Evolutionary conservation across 2,329 filamentous ascomycete genomes (phyloP).

Genomic region (Fusarium kyushuense): DNA sequence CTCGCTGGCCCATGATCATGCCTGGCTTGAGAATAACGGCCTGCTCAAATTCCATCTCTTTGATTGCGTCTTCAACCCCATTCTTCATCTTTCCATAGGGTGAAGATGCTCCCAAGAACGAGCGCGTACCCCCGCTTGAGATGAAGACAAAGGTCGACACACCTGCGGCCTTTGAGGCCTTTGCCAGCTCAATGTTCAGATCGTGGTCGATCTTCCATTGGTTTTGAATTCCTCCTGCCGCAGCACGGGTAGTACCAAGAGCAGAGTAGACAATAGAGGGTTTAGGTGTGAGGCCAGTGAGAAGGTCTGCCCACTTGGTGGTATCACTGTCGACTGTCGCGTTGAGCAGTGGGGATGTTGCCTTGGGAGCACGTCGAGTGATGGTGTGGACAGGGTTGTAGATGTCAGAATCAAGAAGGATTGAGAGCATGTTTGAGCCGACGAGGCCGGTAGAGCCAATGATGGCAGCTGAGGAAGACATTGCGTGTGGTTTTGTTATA

Average conservation of each 20-base stretch:
- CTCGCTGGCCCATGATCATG: conserved; percentile 77
- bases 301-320: conserved; percentile 72
- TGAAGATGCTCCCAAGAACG: conserved; percentile 57
- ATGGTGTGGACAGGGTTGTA: conserved; percentile 71
- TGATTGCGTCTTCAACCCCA: conserved; percentile 84
- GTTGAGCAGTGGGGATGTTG: conserved; percentile 70
- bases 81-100: conserved; percentile 80
- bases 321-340: conserved; percentile 74
- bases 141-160: conserved; percentile 82
- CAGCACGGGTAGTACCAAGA: conserved; percentile 81
- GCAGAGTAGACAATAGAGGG: conserved; percentile 79
- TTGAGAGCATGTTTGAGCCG: conserved; percentile 79
- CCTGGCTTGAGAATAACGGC: conserved; percentile 81
- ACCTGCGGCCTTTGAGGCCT: conserved; percentile 78
- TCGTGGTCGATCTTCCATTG: conserved; percentile 93
- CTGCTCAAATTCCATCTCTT: conserved; percentile 78
- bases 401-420: conserved; percentile 67
- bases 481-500: conserved; percentile 8
- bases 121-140: conserved; percentile 66
- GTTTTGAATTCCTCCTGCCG: conserved; percentile 79
- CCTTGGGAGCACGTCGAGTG: conserved; percentile 72
- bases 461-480: conserved; percentile 61
- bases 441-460: conserved; percentile 75
- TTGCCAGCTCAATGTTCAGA: conserved; percentile 82
- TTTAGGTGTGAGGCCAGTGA: conserved; percentile 66